Evolutionary conservation across 1,284 basidiomycete genomes (phyloP).

Genomic region (Anthracocystis panici-leucophaei): DNA sequence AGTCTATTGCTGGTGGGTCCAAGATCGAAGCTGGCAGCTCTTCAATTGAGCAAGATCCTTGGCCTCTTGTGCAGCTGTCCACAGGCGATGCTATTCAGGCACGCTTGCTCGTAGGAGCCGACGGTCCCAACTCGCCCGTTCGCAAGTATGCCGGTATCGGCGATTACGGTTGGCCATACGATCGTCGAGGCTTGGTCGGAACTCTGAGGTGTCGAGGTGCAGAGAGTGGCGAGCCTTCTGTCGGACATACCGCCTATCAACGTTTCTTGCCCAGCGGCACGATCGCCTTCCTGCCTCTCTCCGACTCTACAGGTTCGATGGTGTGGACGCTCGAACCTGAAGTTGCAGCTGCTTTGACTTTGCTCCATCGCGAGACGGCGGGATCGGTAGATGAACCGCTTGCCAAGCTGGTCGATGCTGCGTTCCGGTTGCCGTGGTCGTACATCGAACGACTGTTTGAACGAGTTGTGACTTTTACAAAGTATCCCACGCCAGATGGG

Average conservation of each 20-base stretch:
- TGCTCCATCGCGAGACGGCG: conserved; percentile 73
- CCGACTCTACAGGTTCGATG: conserved; percentile 82
- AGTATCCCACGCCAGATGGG: conserved; percentile 12
- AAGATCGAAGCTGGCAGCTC: conserved; percentile 50
- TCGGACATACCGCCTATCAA: conserved; percentile 81
- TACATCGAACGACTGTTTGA: conserved; percentile 80
- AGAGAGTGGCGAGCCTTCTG: conserved; percentile 42
- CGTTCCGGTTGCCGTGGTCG: conserved; percentile 85
- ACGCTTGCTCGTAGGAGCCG: conserved; percentile 83
- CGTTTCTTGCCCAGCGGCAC: conserved; percentile 95
- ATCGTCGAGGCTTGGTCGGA: conserved; percentile 89
- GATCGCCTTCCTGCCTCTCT: conserved; percentile 79
- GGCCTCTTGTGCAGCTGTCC: conserved; percentile 39
- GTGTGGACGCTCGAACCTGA: conserved; percentile 93
- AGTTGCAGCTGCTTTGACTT: conserved; percentile 80
- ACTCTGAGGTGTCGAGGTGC: conserved; percentile 74
- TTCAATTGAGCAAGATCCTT: conserved; percentile 64
- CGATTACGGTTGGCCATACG: conserved; percentile 91
- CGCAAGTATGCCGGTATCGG: conserved; percentile 86
- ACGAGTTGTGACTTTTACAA: conserved; percentile 73
- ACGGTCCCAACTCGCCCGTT: conserved; percentile 94
- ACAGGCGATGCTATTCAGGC: conserved; percentile 19
- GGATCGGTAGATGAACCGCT: conserved; percentile 74
- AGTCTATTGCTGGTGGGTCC: conserved; percentile 72
- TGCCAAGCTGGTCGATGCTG: conserved; percentile 85